phyloP scores from a whole-genome alignment of 2,329 filamentous ascomycete species.

The Colletotrichum sp. region DNA sequence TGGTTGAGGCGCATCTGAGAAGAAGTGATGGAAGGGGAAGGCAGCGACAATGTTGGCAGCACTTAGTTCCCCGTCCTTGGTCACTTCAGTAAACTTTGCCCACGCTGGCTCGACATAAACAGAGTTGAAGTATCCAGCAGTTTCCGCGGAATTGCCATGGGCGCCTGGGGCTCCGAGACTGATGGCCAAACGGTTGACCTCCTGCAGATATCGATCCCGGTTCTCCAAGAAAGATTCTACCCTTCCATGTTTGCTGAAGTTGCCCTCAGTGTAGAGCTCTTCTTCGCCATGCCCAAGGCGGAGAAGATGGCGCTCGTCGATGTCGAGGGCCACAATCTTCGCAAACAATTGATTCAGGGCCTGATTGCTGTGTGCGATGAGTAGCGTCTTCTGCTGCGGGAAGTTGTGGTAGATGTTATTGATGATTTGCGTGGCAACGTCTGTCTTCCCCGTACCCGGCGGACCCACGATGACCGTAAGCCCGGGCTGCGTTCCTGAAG shows the following conservation, averaged over 20 bases:
- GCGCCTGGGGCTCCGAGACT: constrained; percentile 89
- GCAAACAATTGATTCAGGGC: constrained; percentile 97
- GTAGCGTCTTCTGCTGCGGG: constrained; percentile 85
- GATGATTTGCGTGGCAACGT: constrained; percentile 97
- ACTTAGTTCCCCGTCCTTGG: constrained; percentile 60
- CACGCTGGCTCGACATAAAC: constrained; percentile 91
- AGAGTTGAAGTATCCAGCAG: constrained; percentile 93
- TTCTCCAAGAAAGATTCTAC: constrained; percentile 96
- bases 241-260: constrained; percentile 91
- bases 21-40: constrained; percentile 91
- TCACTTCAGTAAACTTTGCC: constrained; percentile 75
- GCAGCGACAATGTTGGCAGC: constrained; percentile 68
- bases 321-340: constrained; percentile 95
- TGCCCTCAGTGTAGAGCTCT: constrained; percentile 84
- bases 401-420: constrained; percentile 99
- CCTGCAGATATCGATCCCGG: constrained; percentile 75
- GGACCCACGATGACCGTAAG: constrained; percentile 94
- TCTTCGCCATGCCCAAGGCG: constrained; percentile 95
- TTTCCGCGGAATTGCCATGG: constrained; percentile 96
- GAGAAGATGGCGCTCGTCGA: constrained; percentile 92
- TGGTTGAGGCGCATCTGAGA: constrained; percentile 84
- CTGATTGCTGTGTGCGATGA: constrained; percentile 97
- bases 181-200: constrained; percentile 85
- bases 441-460: constrained; percentile 97
- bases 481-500: constrained; percentile 92